Conservation (phyloP, 768 basidiomycete species). For the Russula brevipes region DNA sequence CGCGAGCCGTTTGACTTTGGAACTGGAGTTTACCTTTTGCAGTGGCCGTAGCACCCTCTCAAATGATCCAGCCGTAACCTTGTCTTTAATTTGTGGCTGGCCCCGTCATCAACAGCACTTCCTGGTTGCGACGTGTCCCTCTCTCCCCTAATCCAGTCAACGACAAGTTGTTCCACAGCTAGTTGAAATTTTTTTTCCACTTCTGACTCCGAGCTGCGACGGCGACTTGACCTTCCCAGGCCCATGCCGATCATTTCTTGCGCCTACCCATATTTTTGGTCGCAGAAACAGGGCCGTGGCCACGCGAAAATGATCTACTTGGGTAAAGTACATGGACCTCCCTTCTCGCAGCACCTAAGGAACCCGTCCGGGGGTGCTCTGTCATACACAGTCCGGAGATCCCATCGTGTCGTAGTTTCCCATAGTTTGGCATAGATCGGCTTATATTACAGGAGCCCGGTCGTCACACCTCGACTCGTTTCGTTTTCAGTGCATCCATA, state of each 20-base stretch:
- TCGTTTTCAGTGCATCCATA: neutral
- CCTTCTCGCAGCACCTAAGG: conserved; percentile 12
- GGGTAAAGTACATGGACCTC: neutral
- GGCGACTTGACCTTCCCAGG: conserved; percentile 20
- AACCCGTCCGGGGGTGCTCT: conserved; percentile 16
- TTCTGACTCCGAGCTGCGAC: conserved; percentile 6
- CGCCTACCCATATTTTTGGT: conserved; percentile 11
- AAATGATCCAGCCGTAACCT: neutral
- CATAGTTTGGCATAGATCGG: conserved; percentile 15
- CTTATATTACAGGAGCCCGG: conserved; percentile 7
- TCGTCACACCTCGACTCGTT: conserved; percentile 11
- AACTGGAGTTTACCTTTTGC: too few species aligned
- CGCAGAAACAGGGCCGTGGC: conserved; percentile 19
- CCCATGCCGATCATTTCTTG: conserved; percentile 17
- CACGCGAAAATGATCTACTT: conserved; percentile 16
- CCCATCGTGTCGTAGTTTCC: conserved; percentile 23
- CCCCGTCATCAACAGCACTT: neutral
- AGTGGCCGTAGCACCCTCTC: too few species aligned
- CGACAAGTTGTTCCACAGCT: conserved; percentile 2
- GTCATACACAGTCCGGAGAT: conserved; percentile 17
- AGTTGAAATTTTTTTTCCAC: conserved; percentile 6
- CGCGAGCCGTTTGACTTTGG: too few species aligned
- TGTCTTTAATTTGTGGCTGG: neutral
- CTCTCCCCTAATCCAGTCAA: neutral
- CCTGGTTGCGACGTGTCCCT: neutral